Evolutionary conservation across 768 basidiomycete genomes (phyloP), one percentile per base, ranked within the genome.

Genomic region (Grammothele lineata): DNA sequence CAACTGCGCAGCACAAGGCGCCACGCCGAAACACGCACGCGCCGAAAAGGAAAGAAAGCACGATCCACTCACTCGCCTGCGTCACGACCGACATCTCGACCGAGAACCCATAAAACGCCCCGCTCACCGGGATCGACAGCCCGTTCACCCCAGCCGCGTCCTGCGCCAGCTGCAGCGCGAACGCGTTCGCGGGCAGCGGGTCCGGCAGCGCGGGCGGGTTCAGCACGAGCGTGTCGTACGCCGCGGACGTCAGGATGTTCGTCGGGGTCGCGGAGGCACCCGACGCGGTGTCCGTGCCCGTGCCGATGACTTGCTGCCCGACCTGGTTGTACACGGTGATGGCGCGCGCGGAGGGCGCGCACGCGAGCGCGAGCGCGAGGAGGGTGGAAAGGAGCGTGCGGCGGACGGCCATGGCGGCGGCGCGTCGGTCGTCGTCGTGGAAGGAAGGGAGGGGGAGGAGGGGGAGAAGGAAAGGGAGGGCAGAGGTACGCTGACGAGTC

Each of bases 41-140:
- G n/a, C n/a, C n/a, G n/a, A n/a, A n/a, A n/a, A n/a, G n/a, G 27
- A 30, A 30, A 14, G 27, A 30, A 7, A 14, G 22, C 39, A 35
- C 6, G 3, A 17, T 5, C 9, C 40, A 78, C 80, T 64, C 60
- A 85, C 84, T 62, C 51, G 85, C 70, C 68, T 80, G 79, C 43
- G 76, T 78, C 4, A 79, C 73, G 3, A 89, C 80, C 34, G 85
- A 86, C 71, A 87, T 74, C 63, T 90, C 87, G 27, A 90, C 74
- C 4, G 82, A 86, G 60, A 89, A 87, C 2, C 85, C 86, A 45
- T 80, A 74, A 58, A 87, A 88, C 9, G 78, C 72, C 14, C 80
- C 82, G 33, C 62, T 62, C 39, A 71, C 68, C 2, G 63, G 61
- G 39, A 75, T 75, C 2, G 73, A 73, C 32, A 80, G 54, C 7